A percentile compares a stretch with the other conserved stretches of the same genome.
phyloP scores from a whole-genome alignment of 2,329 filamentous ascomycete genomes.

The Amesomyces nigricolor region DNA sequence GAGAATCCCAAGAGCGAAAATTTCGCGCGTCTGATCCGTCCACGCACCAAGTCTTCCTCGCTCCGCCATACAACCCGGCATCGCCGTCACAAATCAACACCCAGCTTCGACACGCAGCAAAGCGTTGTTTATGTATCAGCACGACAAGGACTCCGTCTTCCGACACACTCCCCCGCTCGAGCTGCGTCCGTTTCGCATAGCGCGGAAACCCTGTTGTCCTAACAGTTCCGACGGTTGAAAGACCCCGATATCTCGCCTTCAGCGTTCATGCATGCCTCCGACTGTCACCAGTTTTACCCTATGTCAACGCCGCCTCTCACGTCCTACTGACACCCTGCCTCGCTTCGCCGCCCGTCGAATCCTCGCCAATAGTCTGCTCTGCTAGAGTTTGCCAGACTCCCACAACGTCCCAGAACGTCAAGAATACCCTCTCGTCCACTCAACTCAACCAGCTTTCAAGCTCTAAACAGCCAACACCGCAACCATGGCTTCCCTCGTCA shows the following conservation, averaged over 20 bases:
- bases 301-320: slow-evolving; percentile 51
- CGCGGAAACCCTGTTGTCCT: slow-evolving; percentile 87
- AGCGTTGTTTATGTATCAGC: slow-evolving; percentile 96
- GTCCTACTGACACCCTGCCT: slow-evolving; percentile 50
- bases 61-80: slow-evolving; percentile 12
- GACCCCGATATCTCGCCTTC: slow-evolving; percentile 32
- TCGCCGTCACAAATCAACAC: slow-evolving; percentile 18
- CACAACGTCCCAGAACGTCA: slow-evolving; percentile 1
- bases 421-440: slow-evolving; percentile 6
- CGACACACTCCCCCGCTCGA: slow-evolving; percentile 89
- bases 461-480: slow-evolving; percentile 36
- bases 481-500: slow-evolving; percentile 87
- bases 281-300: slow-evolving; percentile 48
- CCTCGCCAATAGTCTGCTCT: slow-evolving; percentile 27
- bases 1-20: slow-evolving; percentile 17
- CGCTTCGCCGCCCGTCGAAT: slow-evolving; percentile 32
- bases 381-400: slow-evolving; percentile 15
- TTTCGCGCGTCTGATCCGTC: slow-evolving; percentile 14
- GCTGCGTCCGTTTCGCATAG: slow-evolving; percentile 96
- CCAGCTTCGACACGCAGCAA: slow-evolving; percentile 32
- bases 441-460: not conserved
- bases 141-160: slow-evolving; percentile 83
- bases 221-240: slow-evolving; percentile 89
- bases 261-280: slow-evolving; percentile 55
- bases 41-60: slow-evolving; percentile 5